Base-by-base conservation (phyloP, 2,329 filamentous ascomycete species). In the Dactylellina haptotyla region DNA sequence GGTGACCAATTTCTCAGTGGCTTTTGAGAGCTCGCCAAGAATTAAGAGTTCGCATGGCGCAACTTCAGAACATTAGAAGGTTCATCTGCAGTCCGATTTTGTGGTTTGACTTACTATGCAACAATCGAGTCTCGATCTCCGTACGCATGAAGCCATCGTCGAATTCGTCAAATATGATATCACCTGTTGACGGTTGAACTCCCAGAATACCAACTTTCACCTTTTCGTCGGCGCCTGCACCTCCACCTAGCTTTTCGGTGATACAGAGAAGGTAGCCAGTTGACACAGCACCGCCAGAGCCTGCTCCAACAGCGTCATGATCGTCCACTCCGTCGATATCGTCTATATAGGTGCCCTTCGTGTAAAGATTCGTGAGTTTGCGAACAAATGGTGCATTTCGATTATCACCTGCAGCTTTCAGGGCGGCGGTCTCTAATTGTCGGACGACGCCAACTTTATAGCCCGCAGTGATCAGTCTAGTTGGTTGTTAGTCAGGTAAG, bases 121-220 rank as follows among this genome's bases (percentile, higher is more conserved):
- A 83, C 25, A 99, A 83, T n/a, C 95, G 85, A 0, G 95, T 99
- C 82, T 99, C 95, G 32, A 99, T 90, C 80, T 99, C 95, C 78
- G 90, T 93, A 53, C 95, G 86, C 94, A 99, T 97, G 82, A 98
- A 98, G 1, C 94, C 93, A 79, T 99, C 95, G 77, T 98, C 92
- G 77, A 99, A 99, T 70, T 90, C 89, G 79, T 99, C 95, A 78
- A 97, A 96, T 64, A 98, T 90, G 77, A 99, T 92, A 80, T 98
- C 94, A 64, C 95, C 95, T 0, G 95, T 99, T 0, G 92, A 91
- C 6, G 95, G 95, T 78, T 99, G 95, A 3, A 99, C 95, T 25
- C 95, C 95, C 20, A 99, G 85, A 67, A 99, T 87, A 0, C 95
- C 95, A 23, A 98, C 89, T 64, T 95, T 88, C 0, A 98, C 94